A percentile compares a stretch with the other conserved stretches of the same genome.
phyloP scores from a whole-genome alignment of 2,329 filamentous ascomycete species.

The Scytalidium sp. region DNA sequence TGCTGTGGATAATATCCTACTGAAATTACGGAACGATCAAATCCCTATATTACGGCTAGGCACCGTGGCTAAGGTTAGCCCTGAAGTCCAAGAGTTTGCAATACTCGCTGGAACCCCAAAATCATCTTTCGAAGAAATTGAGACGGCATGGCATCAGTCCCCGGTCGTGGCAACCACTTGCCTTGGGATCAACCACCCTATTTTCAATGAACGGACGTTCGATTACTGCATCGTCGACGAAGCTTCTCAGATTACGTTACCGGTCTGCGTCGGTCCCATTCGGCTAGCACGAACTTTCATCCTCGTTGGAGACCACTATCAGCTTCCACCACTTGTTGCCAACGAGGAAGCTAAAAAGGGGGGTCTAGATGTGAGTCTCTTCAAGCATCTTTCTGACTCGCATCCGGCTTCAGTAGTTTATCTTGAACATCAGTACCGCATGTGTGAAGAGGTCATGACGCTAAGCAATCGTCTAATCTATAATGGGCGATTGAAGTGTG shows the following conservation, averaged over 20 bases:
- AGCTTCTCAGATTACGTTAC: constrained; percentile 94
- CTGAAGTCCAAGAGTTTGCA: constrained; percentile 82
- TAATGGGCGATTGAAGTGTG: constrained; percentile 84
- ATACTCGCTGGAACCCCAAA: constrained; percentile 73
- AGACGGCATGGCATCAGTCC: constrained; percentile 77
- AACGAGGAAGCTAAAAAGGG: constrained; percentile 84
- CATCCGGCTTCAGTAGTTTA: constrained; percentile 88
- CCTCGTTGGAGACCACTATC: constrained; percentile 93
- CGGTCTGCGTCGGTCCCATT: constrained; percentile 91
- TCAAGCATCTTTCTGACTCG: constrained; percentile 86
- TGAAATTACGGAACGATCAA: constrained; percentile 80
- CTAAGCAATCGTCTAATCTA: constrained; percentile 94
- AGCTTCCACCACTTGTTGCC: constrained; percentile 89
- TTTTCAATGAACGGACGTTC: constrained; percentile 87
- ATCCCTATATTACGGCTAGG: constrained; percentile 84
- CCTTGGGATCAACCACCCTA: constrained; percentile 81
- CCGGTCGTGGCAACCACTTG: constrained; percentile 94
- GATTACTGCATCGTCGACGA: constrained; percentile 99
- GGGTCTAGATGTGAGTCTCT: constrained; percentile 87
- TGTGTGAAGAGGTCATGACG: constrained; percentile 96
- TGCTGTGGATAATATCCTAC: constrained; percentile 93
- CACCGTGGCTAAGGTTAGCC: constrained; percentile 79
- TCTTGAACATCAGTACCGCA: constrained; percentile 93
- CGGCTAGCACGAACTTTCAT: constrained; percentile 91
- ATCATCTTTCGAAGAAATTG: constrained; percentile 77